Conservation (phyloP, 345 rosid genomes). For the Eucalyptus sp. region DNA sequence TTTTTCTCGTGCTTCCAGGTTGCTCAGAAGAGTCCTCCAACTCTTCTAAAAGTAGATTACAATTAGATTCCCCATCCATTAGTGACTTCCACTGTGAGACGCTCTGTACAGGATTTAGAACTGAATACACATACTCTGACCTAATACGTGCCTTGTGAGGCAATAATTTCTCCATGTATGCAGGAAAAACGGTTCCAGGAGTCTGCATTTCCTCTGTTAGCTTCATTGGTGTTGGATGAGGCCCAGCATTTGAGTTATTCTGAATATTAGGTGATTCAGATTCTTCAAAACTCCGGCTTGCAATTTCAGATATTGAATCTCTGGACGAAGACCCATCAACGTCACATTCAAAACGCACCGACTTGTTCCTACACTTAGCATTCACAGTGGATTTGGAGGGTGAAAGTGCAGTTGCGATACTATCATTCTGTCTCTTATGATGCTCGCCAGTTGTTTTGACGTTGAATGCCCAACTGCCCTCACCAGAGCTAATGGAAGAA, state of each 20-base stretch:
- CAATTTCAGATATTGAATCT: slow-evolving; percentile 22
- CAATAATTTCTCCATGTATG: slow-evolving; percentile 27
- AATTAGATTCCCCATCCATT: slow-evolving; percentile 12
- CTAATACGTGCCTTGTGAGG: slow-evolving; percentile 51
- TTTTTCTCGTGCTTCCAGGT: slow-evolving; percentile 17
- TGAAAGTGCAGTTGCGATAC: neutral
- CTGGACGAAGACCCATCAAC: slow-evolving; percentile 24
- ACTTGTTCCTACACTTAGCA: slow-evolving; percentile 26
- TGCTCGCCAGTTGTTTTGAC: slow-evolving; percentile 4
- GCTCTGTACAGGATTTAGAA: slow-evolving; percentile 35
- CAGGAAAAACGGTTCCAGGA: slow-evolving; percentile 82
- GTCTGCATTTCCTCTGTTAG: slow-evolving; percentile 95
- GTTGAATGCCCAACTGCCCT: slow-evolving; percentile 20
- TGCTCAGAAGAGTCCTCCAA: slow-evolving; percentile 13
- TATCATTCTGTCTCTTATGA: neutral
- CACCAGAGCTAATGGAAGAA: slow-evolving; percentile 18
- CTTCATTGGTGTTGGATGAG: slow-evolving; percentile 62
- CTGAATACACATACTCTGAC: slow-evolving; percentile 66
- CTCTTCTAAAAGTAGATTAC: slow-evolving; percentile 11
- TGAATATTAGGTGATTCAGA: slow-evolving; percentile 9
- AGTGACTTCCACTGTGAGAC: slow-evolving; percentile 21
- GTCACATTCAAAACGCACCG: slow-evolving; percentile 45
- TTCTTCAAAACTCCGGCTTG: slow-evolving; percentile 16
- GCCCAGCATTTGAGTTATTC: slow-evolving; percentile 24
- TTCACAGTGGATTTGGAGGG: slow-evolving; percentile 15